Evolutionary conservation across 257 asterid genomes (phyloP).

Genomic region (Nicotiana tomentosiformis): DNA sequence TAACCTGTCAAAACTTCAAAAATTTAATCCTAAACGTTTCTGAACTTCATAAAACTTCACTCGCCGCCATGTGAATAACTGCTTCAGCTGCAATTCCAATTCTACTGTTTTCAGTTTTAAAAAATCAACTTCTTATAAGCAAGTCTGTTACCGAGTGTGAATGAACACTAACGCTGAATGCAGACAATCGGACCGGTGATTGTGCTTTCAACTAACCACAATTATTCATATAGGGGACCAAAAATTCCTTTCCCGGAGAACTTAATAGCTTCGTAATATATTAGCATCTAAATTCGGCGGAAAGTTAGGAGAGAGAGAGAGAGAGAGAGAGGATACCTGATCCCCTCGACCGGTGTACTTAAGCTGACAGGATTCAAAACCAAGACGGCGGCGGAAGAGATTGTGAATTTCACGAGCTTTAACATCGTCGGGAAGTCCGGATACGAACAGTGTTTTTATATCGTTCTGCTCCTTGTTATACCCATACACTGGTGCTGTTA

Average conservation of each 20-base stretch:
- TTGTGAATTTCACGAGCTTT: slow-evolving; percentile 99
- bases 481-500: slow-evolving; percentile 36
- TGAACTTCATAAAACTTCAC: neutral
- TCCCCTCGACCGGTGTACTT: slow-evolving; percentile 95
- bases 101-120: neutral
- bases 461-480: slow-evolving; percentile 33
- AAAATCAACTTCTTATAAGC: neutral
- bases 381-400: slow-evolving; percentile 88
- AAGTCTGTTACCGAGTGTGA: neutral
- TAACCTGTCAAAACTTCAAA: neutral
- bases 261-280: neutral
- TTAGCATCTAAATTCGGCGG: neutral
- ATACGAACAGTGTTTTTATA: slow-evolving; percentile 78
- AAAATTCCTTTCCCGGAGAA: neutral
- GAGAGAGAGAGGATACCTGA: slow-evolving; percentile 43
- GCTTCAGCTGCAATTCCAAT: neutral
- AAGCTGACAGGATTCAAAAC: slow-evolving; percentile 89
- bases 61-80: neutral
- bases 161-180: neutral
- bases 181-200: neutral
- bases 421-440: slow-evolving; percentile 97
- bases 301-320: neutral
- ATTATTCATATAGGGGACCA: neutral
- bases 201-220: neutral
- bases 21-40: neutral